Conservation (phyloP, 805 yeast genomes). For the Monosporozyma yasuniensis region DNA sequence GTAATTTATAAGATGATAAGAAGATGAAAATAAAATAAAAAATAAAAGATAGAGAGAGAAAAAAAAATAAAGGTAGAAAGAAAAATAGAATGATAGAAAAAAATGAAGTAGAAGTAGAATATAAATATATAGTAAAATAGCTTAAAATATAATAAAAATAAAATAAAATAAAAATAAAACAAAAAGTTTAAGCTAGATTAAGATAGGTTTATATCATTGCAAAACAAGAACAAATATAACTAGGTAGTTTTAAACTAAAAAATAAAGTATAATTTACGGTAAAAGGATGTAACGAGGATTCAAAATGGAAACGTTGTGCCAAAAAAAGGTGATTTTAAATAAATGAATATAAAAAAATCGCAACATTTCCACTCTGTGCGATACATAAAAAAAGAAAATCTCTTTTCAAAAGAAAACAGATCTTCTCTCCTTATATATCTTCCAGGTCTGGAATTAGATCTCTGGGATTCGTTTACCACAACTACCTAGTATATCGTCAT, state of each 20-base stretch:
- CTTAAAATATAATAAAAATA: not conserved
- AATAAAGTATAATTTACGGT: no score
- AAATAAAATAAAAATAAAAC: not conserved
- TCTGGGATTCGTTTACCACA: constrained; percentile 54
- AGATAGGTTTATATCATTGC: no score
- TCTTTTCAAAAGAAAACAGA: not conserved
- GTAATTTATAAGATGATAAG: not conserved
- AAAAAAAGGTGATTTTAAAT: not conserved
- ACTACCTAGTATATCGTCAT: constrained; percentile 32
- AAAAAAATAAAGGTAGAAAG: no score
- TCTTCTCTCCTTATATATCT: not conserved
- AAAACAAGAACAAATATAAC: no score
- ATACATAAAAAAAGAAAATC: constrained; percentile 9
- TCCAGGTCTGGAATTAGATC: constrained; percentile 17
- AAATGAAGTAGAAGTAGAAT: not conserved
- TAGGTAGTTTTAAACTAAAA: no score
- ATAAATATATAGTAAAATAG: not conserved
- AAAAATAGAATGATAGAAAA: not conserved
- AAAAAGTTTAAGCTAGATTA: not conserved
- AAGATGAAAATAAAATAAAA: not conserved
- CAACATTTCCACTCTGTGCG: constrained; percentile 22
- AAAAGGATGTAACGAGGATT: constrained; percentile 23
- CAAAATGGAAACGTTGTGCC: constrained; percentile 24
- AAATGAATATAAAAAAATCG: not conserved
- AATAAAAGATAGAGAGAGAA: not conserved